Percentiles rank a stretch among this genome's conserved stretches.
phyloP scores from a whole-genome alignment of 345 rosid genomes.

The Eutrema heterophyllum region DNA sequence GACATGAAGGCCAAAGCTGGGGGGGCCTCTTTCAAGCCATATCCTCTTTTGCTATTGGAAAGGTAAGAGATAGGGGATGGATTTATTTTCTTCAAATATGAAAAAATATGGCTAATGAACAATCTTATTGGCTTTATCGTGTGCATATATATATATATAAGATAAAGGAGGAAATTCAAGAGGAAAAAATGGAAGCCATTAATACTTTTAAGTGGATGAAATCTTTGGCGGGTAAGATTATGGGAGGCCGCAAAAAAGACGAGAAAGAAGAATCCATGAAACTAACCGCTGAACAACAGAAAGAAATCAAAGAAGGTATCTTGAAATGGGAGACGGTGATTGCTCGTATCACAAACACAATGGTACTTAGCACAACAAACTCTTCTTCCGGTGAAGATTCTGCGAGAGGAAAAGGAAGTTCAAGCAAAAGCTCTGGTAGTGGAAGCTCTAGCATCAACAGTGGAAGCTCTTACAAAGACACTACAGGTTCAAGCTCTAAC shows the following conservation, averaged over 20 bases:
- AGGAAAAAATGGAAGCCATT: slow-evolving; percentile 15
- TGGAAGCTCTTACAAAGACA: not conserved
- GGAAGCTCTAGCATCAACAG: not conserved
- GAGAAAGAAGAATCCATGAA: slow-evolving; percentile 1
- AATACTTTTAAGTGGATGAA: slow-evolving; percentile 7
- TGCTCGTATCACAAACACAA: slow-evolving; percentile 4
- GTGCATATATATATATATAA: not conserved
- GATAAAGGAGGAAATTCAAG: slow-evolving; percentile 7
- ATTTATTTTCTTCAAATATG: not conserved
- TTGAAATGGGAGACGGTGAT: slow-evolving; percentile 19
- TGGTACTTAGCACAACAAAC: slow-evolving; percentile 1
- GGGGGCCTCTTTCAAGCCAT: slow-evolving; percentile 20
- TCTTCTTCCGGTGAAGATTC: not conserved
- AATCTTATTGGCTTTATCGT: not conserved
- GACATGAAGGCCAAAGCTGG: slow-evolving; percentile 28
- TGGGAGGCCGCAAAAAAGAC: not conserved
- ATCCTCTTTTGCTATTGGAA: slow-evolving; percentile 24
- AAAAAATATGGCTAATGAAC: not conserved
- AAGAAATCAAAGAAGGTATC: slow-evolving; percentile 28
- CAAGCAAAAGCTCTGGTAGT: not conserved
- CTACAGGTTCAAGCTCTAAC: not conserved
- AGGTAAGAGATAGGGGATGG: not conserved
- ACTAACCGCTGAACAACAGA: slow-evolving; percentile 19
- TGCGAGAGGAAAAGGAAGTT: not conserved
- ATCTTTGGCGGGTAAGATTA: not conserved